Evolutionary conservation across 352 stramenopile genomes (phyloP), one percentile per base, ranked within the genome.

Genomic region (Phytophthora vignae): DNA sequence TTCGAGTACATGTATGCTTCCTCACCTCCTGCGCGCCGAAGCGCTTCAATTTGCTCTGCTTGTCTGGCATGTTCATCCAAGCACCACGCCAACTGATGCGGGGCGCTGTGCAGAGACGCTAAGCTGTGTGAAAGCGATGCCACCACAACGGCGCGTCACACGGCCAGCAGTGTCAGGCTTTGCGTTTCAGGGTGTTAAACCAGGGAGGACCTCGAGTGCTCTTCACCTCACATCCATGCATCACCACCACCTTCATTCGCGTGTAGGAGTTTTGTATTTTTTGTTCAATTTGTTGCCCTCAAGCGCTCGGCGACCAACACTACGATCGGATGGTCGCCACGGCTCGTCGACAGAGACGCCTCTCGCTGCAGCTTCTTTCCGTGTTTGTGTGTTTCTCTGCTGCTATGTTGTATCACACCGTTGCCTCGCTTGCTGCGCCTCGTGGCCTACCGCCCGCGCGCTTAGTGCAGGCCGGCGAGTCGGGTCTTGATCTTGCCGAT

Each of bases 401-500:
- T 38, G 56, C 71, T 71, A 71, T 49, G 60, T 68, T 54, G 31
- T 67, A 69, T 69, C 50, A 64, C 61, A 75, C 58, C 52, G 25
- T 42, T 53, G 55, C 38, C 36, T 55, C 17, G 55, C 33, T 48
- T 17, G 61, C 25, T 21, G 46, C 55, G 38, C 15, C 55, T 68
- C 55, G 17, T 10, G 5, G 19, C 10, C 53, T 48, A 22, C 33
- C 49, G 57, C 54, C 21, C 17, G 22, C 49, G 21, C 44, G 40
- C 77, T 82, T 92, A 94, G 64, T 97, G 84, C 66, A 97, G 56
- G 17, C 71, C 81, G 25, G 92, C 82, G 62, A 99, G 85, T 67
- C 89, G 94, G 78, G 98, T 98, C 92, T 99, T 99, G 89, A 99
- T 99, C 77, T 99, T 94, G 54, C 92, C 97, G 80, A 99, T 99